Evolutionary conservation across 129 eudicot genomes (phyloP), one percentile per base, ranked within the genome.

Genomic region (Saposhnikovia divaricata): DNA sequence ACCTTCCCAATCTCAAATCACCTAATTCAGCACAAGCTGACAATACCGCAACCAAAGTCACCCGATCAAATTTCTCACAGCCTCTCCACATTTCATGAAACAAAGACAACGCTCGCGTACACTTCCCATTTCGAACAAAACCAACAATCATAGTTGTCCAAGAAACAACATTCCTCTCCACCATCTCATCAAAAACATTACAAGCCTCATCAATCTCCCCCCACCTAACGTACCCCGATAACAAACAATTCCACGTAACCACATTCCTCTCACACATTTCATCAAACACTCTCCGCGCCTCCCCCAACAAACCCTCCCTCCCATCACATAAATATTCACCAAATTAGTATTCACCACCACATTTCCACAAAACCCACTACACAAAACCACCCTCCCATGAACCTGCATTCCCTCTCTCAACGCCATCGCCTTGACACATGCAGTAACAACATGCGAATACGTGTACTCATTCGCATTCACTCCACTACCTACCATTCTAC

Each of bases 11-110:
- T 21, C 81, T 78, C 80, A 92, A 77, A 77, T 88, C 95, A 76
- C 97, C 96, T 74, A 92, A 71, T 31, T 93, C 91, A 4, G 93
- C 93, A 88, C 98, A 91, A 1, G 98, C 98, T 19, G 96, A 84
- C 45, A 90, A 65, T 0, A 75, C 90, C 0, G 89, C 81, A 27
- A 89, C 81, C 39, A 91, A 39, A 1, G 85, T 87, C 31, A 87
- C 94, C 73, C 87, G 91, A 74, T 93, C 95, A 14, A 86, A 66
- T 44, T 85, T 83, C 38, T 91, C 73, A 13, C 79, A 47, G 59
- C 51, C 83, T 21, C 25, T 44, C 66, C 66, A 46, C 97, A 93
- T 91, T 45, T 81, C 63, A 48, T 66, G 79, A 44, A 93, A 91
- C 79, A 87, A 85, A 9, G 44, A 55, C 78, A 87, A 25, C 0